Evolutionary conservation across 2,329 filamentous ascomycete species (phyloP), one percentile per base, ranked within the genome.

Genomic region (Magnaporthiopsis incrustans): DNA sequence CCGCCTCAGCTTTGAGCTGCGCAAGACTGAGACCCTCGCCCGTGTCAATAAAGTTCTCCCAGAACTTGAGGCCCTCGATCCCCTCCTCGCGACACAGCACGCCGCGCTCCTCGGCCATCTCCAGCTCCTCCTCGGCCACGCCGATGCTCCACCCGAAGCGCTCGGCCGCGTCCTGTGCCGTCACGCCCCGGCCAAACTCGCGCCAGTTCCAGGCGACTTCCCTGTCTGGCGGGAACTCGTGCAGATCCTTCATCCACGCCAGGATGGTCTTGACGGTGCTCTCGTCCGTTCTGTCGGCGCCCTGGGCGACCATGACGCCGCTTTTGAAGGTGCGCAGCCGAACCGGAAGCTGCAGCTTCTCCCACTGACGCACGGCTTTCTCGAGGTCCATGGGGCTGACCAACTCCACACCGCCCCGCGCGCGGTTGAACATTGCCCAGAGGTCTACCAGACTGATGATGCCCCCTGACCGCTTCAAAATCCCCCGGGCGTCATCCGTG

Each of bases 101-200:
- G 0, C 95, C 95, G 64, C 85, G 86, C 74, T 98, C 94, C 75
- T 99, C 95, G 0, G 93, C 93, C 94, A 99, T 97, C 73, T 97
- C 91, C 15, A 99, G 81, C 77, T 99, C 95, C 74, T 98, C 95
- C 66, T 89, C 90, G 1, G 95, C 95, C 27, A 99, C 94, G 11
- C 95, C 95, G 10, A 99, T 89, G 73, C 95, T 98, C 95, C 95
- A 99, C 7, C 93, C 91, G 76, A 99, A 99, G 61, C 86, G 82
- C 74, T 96, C 91, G 0, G 95, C 95, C 0, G 87, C 86, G 72
- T 98, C 93, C 72, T 95, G 91, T 1, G 92, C 92, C 18, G 92
- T 97, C 33, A 98, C 88, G 12, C 95, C 92, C 64, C 88, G 84
- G 0, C 95, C 93, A 74, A 92, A 97, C 57, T 80, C 71, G 60